These are phyloP conservation scores for Euphorbia tirucalli DNA, from an alignment of 345 rosid genomes.

Conservation along the genomic window DNA sequence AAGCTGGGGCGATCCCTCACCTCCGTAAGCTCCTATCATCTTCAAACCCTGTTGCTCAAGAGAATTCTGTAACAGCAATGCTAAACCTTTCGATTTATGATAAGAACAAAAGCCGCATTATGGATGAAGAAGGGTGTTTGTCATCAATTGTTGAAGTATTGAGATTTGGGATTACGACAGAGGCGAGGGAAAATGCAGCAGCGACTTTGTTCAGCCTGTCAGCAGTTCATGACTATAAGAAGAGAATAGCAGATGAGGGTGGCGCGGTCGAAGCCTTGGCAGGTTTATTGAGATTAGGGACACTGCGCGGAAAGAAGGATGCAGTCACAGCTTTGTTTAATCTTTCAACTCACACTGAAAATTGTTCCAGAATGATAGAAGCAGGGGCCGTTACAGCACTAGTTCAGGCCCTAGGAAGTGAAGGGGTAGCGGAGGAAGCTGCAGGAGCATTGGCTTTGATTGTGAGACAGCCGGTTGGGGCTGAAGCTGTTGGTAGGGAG, in stretches of 20 bases:
- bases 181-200: slow-evolving; percentile 91
- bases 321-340: slow-evolving; percentile 89
- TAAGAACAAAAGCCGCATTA: slow-evolving; percentile 73
- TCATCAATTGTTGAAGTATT: slow-evolving; percentile 67
- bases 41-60: slow-evolving; percentile 61
- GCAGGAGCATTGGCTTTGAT: slow-evolving; percentile 86
- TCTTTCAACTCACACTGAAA: slow-evolving; percentile 77
- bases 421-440: slow-evolving; percentile 89
- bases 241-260: slow-evolving; percentile 62
- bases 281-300: slow-evolving; percentile 61
- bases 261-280: slow-evolving; percentile 78
- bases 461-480: slow-evolving; percentile 76
- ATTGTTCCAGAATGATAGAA: slow-evolving; percentile 73
- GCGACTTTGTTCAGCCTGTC: slow-evolving; percentile 92
- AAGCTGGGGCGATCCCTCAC: slow-evolving; percentile 87
- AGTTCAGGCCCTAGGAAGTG: slow-evolving; percentile 62
- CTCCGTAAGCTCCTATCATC: slow-evolving; percentile 60
- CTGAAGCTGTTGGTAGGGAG: slow-evolving; percentile 73
- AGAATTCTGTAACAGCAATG: slow-evolving; percentile 89
- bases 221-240: slow-evolving; percentile 88
- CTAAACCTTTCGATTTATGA: slow-evolving; percentile 85
- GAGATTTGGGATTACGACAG: slow-evolving; percentile 67
- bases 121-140: slow-evolving; percentile 80
- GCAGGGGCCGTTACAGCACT: slow-evolving; percentile 73
- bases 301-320: slow-evolving; percentile 87